Percentiles rank a stretch among this genome's conserved stretches.
phyloP scores from a whole-genome alignment of 148 eudicot genomes.

The Linanthus parryae region DNA sequence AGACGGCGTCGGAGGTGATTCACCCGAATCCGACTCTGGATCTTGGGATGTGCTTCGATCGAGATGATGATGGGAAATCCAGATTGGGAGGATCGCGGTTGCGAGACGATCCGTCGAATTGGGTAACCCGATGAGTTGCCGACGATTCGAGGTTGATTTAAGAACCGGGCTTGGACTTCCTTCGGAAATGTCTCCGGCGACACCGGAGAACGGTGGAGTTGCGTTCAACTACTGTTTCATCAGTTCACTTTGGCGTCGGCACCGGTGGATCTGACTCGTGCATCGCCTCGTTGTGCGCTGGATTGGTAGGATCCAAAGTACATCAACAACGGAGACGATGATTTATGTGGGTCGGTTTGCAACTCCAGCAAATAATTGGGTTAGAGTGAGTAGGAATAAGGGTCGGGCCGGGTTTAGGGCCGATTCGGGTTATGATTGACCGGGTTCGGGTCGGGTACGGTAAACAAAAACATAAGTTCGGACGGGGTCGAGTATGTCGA shows the following conservation, averaged over 20 bases:
- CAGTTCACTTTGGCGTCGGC: constrained; percentile 34
- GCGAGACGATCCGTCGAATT: constrained; percentile 38
- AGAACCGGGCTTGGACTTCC: constrained; percentile 39
- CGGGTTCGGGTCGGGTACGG: too few relatives aligned
- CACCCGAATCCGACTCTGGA: constrained; percentile 73
- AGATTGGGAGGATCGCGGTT: constrained; percentile 52
- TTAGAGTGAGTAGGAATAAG: too few relatives aligned
- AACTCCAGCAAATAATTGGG: too few relatives aligned
- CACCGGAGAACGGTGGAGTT: constrained; percentile 55
- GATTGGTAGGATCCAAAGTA: constrained; percentile 38
- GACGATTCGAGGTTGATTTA: constrained; percentile 34
- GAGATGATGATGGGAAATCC: constrained; percentile 83
- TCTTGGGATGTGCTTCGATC: constrained; percentile 75
- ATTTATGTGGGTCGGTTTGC: background rate
- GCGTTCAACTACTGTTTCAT: constrained; percentile 61
- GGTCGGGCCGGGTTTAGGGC: too few relatives aligned
- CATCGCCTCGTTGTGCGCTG: constrained; percentile 52
- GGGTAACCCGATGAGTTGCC: constrained; percentile 58
- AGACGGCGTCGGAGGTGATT: constrained; percentile 94
- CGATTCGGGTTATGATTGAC: too few relatives aligned
- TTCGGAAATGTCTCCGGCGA: constrained; percentile 51
- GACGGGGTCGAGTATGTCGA: too few relatives aligned
- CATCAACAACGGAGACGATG: constrained; percentile 24
- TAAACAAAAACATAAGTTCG: too few relatives aligned
- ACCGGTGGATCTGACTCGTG: too few relatives aligned